Percentiles rank a stretch among this genome's conserved stretches.
These are phyloP conservation scores for Fusarium buharicum DNA, from an alignment of 2,329 filamentous ascomycete species.

Conservation along the genomic window DNA sequence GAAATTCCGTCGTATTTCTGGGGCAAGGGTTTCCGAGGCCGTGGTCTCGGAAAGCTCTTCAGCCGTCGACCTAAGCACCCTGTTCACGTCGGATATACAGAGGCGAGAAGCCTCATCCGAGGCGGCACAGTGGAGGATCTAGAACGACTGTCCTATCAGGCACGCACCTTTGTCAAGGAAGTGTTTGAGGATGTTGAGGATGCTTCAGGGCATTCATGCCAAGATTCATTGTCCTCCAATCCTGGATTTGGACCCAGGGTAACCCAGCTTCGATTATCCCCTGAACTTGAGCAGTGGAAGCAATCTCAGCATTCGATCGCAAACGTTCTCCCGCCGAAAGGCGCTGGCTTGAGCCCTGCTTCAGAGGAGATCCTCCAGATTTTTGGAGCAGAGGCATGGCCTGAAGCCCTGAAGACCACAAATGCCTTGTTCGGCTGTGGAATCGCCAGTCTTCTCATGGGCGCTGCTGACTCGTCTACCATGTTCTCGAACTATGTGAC, in stretches of 20 bases:
- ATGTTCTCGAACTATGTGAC: slow-evolving; percentile 44
- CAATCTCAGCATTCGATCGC: slow-evolving; percentile 31
- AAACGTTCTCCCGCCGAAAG: slow-evolving; percentile 38
- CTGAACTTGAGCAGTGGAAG: slow-evolving; percentile 39
- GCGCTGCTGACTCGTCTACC: slow-evolving; percentile 33
- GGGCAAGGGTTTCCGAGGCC: slow-evolving; percentile 36
- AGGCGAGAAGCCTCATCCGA: slow-evolving; percentile 36
- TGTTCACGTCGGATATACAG: slow-evolving; percentile 30
- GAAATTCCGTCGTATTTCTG: slow-evolving; percentile 35
- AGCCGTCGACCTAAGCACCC: slow-evolving; percentile 15
- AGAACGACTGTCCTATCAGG: slow-evolving; percentile 26
- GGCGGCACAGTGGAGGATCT: slow-evolving; percentile 31
- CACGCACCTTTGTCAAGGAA: slow-evolving; percentile 31
- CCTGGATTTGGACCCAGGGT: slow-evolving; percentile 19
- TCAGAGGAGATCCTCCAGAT: slow-evolving; percentile 24
- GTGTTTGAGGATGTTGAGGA: slow-evolving; percentile 35
- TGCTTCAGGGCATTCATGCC: slow-evolving; percentile 16
- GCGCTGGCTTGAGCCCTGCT: slow-evolving; percentile 30
- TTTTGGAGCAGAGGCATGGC: slow-evolving; percentile 35
- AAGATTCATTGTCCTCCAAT: slow-evolving; percentile 14
- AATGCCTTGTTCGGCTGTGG: slow-evolving; percentile 41
- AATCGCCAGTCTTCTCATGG: slow-evolving; percentile 41
- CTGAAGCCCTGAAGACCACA: slow-evolving; percentile 39
- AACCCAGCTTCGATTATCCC: slow-evolving; percentile 32
- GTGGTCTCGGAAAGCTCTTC: slow-evolving; percentile 26